phyloP scores from a whole-genome alignment of 208 protist species.

The Leishmania turanica region DNA sequence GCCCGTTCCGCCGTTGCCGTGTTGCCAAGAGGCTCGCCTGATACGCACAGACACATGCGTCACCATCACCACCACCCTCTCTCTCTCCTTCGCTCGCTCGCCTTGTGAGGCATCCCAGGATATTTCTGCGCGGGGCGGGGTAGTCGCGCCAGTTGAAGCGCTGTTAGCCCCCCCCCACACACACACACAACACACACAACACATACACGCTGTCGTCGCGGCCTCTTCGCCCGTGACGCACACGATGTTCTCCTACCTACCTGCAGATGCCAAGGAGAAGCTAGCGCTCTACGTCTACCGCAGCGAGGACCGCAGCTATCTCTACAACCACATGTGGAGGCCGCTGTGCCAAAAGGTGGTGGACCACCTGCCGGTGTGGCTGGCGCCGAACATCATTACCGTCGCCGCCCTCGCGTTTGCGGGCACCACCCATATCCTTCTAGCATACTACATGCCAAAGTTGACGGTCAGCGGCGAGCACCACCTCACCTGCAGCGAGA shows the following conservation, averaged over 20 bases:
- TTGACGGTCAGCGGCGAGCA: constrained; percentile 44
- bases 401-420: constrained; percentile 88
- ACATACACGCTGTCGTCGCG: background rate
- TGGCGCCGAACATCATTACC: constrained; percentile 89
- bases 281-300: constrained; percentile 66
- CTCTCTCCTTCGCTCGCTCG: background rate
- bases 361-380: constrained; percentile 65
- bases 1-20: too few relatives aligned
- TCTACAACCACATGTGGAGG: constrained; percentile 78
- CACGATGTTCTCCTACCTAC: constrained; percentile 44
- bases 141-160: background rate
- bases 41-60: too few relatives aligned
- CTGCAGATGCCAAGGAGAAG: constrained; percentile 37
- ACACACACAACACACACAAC: background rate
- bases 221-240: background rate
- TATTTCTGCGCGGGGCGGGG: background rate
- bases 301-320: constrained; percentile 74
- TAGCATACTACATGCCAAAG: constrained; percentile 76
- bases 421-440: constrained; percentile 52
- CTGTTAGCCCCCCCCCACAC: background rate
- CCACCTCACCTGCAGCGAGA: constrained; percentile 22
- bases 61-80: background rate
- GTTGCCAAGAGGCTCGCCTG: too few relatives aligned
- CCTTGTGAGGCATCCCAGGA: too few relatives aligned
- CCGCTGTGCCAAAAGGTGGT: constrained; percentile 55